phyloP scores from a whole-genome alignment of 768 basidiomycete genomes.

The Kwoniella mangroviensis region DNA sequence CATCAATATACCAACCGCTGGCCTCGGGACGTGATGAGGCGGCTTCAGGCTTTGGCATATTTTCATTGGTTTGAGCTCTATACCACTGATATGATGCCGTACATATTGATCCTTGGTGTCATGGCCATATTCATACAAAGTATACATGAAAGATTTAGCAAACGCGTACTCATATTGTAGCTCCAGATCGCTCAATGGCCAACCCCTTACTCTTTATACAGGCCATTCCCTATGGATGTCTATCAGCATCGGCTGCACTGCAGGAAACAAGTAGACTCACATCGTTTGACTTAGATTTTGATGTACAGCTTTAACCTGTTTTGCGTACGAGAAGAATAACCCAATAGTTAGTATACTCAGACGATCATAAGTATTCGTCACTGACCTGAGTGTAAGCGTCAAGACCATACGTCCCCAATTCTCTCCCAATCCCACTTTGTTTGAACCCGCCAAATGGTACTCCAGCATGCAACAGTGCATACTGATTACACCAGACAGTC shows the following conservation, averaged over 20 bases:
- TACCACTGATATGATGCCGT: no score
- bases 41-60: no score
- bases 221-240: neutral
- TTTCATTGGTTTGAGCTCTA: no score
- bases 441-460: slow-evolving; percentile 90
- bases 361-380: neutral
- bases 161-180: no score
- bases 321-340: slow-evolving; percentile 36
- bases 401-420: slow-evolving; percentile 75
- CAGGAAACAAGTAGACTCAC: slow-evolving; percentile 7
- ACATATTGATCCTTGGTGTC: no score
- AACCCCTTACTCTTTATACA: neutral
- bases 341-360: neutral
- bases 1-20: no score
- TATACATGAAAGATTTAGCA: no score
- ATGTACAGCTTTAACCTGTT: slow-evolving; percentile 71
- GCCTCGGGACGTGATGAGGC: no score
- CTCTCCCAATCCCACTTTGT: slow-evolving; percentile 76
- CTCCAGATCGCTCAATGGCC: no score
- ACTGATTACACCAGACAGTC: slow-evolving; percentile 82
- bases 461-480: slow-evolving; percentile 68
- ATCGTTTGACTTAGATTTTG: slow-evolving; percentile 62
- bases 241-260: neutral
- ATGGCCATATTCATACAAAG: no score
- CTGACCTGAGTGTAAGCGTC: slow-evolving; percentile 57